These are phyloP conservation scores for Coemansia sp. DNA, from an alignment of 192 early-diverging fungal species.

Conservation along the genomic window DNA sequence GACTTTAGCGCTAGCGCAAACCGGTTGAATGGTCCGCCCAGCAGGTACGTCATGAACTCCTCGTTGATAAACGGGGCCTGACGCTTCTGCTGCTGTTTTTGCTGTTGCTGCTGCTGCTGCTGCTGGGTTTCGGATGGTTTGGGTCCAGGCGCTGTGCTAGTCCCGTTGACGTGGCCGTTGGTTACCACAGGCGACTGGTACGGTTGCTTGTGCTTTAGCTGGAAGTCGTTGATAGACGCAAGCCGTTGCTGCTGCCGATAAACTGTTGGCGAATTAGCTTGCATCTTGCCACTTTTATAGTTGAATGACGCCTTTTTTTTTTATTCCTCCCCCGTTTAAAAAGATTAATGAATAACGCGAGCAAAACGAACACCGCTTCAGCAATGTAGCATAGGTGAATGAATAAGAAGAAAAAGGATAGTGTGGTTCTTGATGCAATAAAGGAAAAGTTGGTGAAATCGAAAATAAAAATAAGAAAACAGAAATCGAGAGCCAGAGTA, in stretches of 20 bases:
- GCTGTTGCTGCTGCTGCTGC: conserved; percentile 1
- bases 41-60: conserved; percentile 28
- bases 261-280: conserved; percentile 5
- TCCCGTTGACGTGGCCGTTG: conserved; percentile 1
- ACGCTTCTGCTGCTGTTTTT: background rate
- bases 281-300: conserved; percentile 8
- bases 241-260: conserved; percentile 22
- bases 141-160: background rate
- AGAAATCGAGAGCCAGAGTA: too few species aligned
- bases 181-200: background rate
- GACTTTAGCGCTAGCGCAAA: conserved; percentile 52
- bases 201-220: conserved; percentile 1
- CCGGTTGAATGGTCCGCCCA: conserved; percentile 47
- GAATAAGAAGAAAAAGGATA: too few species aligned
- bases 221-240: conserved; percentile 13
- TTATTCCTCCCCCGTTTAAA: background rate
- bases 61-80: conserved; percentile 32
- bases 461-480: background rate
- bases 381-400: background rate
- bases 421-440: background rate
- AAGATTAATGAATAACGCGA: background rate
- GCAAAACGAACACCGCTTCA: background rate
- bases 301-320: background rate
- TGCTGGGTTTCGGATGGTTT: background rate
- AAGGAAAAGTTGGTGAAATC: background rate